Conservation (phyloP, 805 yeast genomes). For the Nakazawaea siamensis region DNA sequence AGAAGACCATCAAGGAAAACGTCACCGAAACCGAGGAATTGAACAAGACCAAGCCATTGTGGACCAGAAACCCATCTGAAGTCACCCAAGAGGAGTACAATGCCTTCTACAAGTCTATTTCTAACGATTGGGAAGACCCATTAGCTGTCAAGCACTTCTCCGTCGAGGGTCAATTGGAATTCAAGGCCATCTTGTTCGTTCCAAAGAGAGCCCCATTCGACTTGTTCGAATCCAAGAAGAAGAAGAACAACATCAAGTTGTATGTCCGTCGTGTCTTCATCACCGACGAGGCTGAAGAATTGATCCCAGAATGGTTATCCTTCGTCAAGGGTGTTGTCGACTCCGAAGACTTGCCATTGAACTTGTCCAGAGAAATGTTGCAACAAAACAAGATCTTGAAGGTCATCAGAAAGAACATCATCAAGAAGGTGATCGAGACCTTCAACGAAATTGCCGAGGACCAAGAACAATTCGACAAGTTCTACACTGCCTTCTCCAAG, state of each 20-base stretch:
- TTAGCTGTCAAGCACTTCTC: constrained; percentile 99
- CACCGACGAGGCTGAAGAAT: constrained; percentile 98
- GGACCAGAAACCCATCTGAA: constrained; percentile 99
- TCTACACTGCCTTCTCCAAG: constrained; percentile 96
- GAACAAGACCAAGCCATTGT: constrained; percentile 97
- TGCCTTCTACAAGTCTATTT: constrained; percentile 97
- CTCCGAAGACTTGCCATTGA: constrained; percentile 98
- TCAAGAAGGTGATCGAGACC: constrained; percentile 96
- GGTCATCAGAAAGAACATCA: constrained; percentile 98
- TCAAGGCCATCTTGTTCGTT: constrained; percentile 93
- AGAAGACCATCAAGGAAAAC: constrained; percentile 84
- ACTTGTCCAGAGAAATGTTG: constrained; percentile 99
- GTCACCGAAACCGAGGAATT: constrained; percentile 97
- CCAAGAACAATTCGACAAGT: constrained; percentile 95
- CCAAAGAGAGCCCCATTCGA: constrained; percentile 99
- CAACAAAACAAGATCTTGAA: constrained; percentile 99
- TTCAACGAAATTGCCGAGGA: constrained; percentile 99
- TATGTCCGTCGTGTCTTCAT: constrained; percentile 99
- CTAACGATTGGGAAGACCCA: constrained; percentile 99
- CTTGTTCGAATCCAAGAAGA: constrained; percentile 96
- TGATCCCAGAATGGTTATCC: constrained; percentile 97
- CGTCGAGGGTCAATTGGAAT: constrained; percentile 99
- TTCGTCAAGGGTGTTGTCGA: constrained; percentile 99
- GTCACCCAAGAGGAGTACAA: constrained; percentile 98
- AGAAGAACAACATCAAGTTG: constrained; percentile 97